A percentile compares a stretch with the other conserved stretches of the same genome.
Evolutionary conservation across 1,284 basidiomycete genomes (phyloP).

Genomic region (Leccinum griseonigrum): DNA sequence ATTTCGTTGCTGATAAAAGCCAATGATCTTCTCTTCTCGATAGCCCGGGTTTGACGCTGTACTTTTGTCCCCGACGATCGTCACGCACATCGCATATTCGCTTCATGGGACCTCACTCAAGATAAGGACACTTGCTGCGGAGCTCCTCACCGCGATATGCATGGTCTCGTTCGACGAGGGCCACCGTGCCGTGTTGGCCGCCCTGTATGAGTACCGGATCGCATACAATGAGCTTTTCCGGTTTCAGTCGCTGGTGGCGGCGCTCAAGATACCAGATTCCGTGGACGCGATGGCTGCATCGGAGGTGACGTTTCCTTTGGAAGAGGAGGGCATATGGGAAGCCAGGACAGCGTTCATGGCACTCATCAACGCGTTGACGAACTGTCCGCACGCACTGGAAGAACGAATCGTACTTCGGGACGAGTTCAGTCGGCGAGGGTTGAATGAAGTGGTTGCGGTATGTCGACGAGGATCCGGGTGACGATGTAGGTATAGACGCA

Average conservation of each 20-base stretch:
- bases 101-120: constrained; percentile 50
- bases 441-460: constrained; percentile 84
- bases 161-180: constrained; percentile 73
- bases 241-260: constrained; percentile 62
- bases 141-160: constrained; percentile 83
- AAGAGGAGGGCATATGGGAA: constrained; percentile 78
- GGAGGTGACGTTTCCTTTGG: constrained; percentile 40
- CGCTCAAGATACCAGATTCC: constrained; percentile 36
- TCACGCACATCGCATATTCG: too few species aligned
- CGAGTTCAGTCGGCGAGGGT: constrained; percentile 75
- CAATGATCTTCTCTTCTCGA: too few species aligned
- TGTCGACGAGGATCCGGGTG: constrained; percentile 30
- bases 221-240: constrained; percentile 75
- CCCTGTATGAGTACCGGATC: constrained; percentile 77
- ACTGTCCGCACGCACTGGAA: constrained; percentile 75
- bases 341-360: constrained; percentile 76
- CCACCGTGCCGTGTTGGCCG: constrained; percentile 70
- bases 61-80: too few species aligned
- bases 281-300: constrained; percentile 34
- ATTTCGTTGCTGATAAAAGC: too few species aligned
- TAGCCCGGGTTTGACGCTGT: too few species aligned
- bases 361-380: constrained; percentile 78
- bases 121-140: constrained; percentile 68
- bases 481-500: neutral
- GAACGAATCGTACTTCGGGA: constrained; percentile 65